Percentiles rank a stretch among this genome's conserved stretches.
Evolutionary conservation across 805 yeast genomes (phyloP).

Genomic region (Starmerella vaccinii): DNA sequence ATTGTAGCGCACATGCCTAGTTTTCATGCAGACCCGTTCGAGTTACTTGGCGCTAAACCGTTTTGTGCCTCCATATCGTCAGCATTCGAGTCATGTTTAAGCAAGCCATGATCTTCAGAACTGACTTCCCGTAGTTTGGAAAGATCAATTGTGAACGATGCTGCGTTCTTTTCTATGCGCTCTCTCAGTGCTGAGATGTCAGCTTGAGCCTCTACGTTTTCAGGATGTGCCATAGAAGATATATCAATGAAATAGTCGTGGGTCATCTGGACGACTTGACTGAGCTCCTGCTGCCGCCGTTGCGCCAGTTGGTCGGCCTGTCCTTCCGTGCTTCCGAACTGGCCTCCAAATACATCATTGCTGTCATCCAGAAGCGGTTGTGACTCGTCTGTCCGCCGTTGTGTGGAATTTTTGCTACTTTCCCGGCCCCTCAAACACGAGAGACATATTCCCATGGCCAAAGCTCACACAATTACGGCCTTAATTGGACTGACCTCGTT

Average conservation of each 20-base stretch:
- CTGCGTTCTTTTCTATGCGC: background rate
- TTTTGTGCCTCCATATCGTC: too few relatives aligned
- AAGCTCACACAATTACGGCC: background rate
- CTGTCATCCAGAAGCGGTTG: slow-evolving; percentile 15
- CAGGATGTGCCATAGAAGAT: slow-evolving; percentile 14
- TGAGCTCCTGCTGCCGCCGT: slow-evolving; percentile 21
- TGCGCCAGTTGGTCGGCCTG: slow-evolving; percentile 11
- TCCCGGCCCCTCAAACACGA: slow-evolving; percentile 21
- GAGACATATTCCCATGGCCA: slow-evolving; percentile 21
- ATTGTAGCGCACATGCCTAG: too few relatives aligned
- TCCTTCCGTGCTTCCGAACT: slow-evolving; percentile 8
- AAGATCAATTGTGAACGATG: background rate
- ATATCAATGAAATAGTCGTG: slow-evolving; percentile 22
- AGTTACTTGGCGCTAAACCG: background rate
- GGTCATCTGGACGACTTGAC: slow-evolving; percentile 19
- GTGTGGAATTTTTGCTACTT: background rate
- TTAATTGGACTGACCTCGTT: background rate
- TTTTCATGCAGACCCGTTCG: too few relatives aligned
- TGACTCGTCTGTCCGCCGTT: slow-evolving; percentile 5
- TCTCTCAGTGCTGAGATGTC: slow-evolving; percentile 9
- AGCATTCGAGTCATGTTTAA: too few relatives aligned
- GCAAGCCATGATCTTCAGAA: background rate
- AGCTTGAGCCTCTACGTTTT: slow-evolving; percentile 7
- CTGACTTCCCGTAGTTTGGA: slow-evolving; percentile 9
- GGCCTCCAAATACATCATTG: background rate